These are phyloP conservation scores for Fragaria iinumae DNA, from an alignment of 306 rosid genomes.

Conservation along the genomic window DNA sequence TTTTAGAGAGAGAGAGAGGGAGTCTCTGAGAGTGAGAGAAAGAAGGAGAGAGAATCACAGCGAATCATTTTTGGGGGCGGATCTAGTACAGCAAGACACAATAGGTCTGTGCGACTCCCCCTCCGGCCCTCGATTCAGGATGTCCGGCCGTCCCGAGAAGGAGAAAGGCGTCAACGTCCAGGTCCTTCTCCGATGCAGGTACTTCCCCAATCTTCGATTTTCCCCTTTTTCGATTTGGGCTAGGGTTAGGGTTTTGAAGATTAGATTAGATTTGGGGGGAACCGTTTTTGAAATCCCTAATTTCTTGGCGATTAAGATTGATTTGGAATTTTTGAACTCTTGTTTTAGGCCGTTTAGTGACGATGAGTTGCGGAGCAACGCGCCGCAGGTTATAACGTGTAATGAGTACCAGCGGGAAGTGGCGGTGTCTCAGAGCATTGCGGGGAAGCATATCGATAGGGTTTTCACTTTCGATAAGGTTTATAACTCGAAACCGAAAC, in stretches of 20 bases:
- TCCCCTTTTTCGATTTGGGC: not conserved
- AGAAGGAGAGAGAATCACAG: not conserved
- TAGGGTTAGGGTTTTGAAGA: slow-evolving; percentile 10
- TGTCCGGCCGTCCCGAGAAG: slow-evolving; percentile 81
- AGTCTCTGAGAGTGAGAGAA: not conserved
- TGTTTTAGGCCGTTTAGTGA: slow-evolving; percentile 78
- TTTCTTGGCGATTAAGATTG: not conserved
- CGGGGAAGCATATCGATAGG: slow-evolving; percentile 86
- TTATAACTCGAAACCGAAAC: not conserved
- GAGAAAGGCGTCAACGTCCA: slow-evolving; percentile 97
- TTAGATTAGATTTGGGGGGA: not conserved
- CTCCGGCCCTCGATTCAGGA: slow-evolving; percentile 30
- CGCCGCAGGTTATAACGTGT: slow-evolving; percentile 85
- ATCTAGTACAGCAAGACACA: slow-evolving; percentile 28
- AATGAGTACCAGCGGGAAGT: slow-evolving; percentile 78
- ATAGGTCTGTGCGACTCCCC: slow-evolving; percentile 19
- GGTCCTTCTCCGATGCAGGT: slow-evolving; percentile 97
- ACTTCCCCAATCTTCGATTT: not conserved
- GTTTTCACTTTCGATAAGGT: slow-evolving; percentile 95
- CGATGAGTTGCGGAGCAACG: slow-evolving; percentile 83
- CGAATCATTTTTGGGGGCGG: slow-evolving; percentile 22
- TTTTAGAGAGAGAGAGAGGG: not conserved
- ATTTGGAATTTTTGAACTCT: not conserved
- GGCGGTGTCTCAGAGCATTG: slow-evolving; percentile 80
- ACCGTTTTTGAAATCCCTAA: not conserved